Percentiles rank a stretch among this genome's conserved stretches.
phyloP scores from a whole-genome alignment of 2,329 filamentous ascomycete genomes.

The Colletotrichum eremochloae region DNA sequence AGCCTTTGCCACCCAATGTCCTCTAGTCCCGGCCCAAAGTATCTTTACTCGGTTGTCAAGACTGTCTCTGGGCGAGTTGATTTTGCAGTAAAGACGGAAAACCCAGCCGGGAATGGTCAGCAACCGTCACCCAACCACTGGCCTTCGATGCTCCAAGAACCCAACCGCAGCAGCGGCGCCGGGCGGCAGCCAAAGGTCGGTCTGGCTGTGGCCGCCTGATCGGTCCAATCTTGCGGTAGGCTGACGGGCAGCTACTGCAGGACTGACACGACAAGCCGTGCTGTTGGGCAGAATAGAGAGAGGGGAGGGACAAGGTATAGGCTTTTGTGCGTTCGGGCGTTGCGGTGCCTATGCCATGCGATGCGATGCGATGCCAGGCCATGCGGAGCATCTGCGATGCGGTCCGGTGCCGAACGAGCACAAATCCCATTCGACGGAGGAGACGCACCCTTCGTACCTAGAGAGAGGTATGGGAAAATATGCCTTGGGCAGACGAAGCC shows the following conservation, averaged over 20 bases:
- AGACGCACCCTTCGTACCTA: background rate
- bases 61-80: background rate
- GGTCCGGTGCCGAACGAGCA: slow-evolving; percentile 11
- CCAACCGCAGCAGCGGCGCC: slow-evolving; percentile 6
- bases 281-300: background rate
- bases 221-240: background rate
- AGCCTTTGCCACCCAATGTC: background rate
- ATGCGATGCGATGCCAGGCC: background rate
- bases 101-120: too few species aligned
- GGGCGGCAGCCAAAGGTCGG: background rate
- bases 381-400: slow-evolving; percentile 11
- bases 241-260: slow-evolving; percentile 7
- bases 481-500: slow-evolving; percentile 7
- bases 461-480: background rate
- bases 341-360: background rate
- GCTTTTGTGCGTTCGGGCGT: slow-evolving; percentile 5
- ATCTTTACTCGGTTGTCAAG: background rate
- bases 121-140: background rate
- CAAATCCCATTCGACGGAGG: slow-evolving; percentile 14
- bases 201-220: background rate
- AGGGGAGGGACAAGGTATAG: background rate
- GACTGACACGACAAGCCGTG: slow-evolving; percentile 1
- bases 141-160: background rate
- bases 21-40: background rate
- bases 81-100: background rate